A percentile compares a stretch with the other conserved stretches of the same genome.
Evolutionary conservation across 805 yeast species (phyloP).

Genomic region (Debaryomyces tyrocola): DNA sequence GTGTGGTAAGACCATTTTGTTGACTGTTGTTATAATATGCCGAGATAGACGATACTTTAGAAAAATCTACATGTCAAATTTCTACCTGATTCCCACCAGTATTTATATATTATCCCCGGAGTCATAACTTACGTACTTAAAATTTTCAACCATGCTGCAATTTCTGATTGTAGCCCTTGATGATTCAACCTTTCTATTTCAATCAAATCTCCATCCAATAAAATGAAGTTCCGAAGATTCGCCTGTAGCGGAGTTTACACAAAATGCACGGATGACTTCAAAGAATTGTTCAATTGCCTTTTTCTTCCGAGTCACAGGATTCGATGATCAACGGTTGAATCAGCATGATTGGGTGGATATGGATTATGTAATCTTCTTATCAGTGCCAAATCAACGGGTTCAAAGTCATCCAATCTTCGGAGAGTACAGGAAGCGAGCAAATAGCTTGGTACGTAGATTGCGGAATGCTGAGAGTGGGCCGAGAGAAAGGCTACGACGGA

Average conservation of each 20-base stretch:
- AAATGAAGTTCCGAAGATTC: neutral
- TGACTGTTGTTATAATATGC: neutral
- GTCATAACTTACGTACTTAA: no score
- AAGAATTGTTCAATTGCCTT: no score
- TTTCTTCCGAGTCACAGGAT: no score
- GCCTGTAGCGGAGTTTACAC: neutral
- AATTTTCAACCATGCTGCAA: neutral
- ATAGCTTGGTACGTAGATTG: no score
- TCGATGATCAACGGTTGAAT: neutral
- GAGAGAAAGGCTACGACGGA: no score
- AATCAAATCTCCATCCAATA: neutral
- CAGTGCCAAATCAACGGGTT: neutral
- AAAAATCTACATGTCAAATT: no score
- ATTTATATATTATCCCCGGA: no score
- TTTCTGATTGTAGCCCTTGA: neutral
- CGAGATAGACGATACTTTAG: no score
- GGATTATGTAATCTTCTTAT: neutral
- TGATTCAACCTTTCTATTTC: neutral
- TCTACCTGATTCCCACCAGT: no score
- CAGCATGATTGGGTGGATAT: neutral
- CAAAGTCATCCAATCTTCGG: no score
- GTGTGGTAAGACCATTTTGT: constrained; percentile 71
- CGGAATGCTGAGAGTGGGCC: no score
- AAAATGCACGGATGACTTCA: neutral
- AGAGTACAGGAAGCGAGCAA: no score